phyloP scores from a whole-genome alignment of 306 rosid species.

The Cicer bijugum region DNA sequence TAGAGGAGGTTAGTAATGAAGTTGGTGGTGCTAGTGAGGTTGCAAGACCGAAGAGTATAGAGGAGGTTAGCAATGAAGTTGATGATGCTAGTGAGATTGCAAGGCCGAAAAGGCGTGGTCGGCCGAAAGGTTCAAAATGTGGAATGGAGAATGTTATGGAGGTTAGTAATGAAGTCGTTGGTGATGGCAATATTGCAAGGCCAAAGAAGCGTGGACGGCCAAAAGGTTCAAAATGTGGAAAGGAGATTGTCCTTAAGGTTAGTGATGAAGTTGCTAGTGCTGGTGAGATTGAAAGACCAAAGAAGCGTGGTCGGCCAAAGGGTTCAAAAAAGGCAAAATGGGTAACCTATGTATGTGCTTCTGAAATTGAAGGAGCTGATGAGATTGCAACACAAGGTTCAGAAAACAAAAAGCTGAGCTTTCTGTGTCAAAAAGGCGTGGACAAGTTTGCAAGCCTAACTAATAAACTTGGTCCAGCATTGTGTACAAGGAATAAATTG shows the following conservation, averaged over 20 bases:
- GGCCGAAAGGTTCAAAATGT: constrained; percentile 33
- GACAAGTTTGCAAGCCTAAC: not conserved
- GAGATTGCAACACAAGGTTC: constrained; percentile 28
- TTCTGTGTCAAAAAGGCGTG: not conserved
- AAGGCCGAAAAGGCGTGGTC: constrained; percentile 36
- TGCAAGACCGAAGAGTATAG: not conserved
- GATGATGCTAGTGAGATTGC: not conserved
- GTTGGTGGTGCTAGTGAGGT: constrained; percentile 12
- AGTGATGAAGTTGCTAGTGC: not conserved
- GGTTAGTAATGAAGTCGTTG: constrained; percentile 32
- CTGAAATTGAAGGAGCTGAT: constrained; percentile 1
- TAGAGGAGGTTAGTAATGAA: constrained; percentile 22
- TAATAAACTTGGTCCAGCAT: constrained; percentile 8
- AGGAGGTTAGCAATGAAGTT: constrained; percentile 16
- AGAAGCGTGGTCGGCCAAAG: constrained; percentile 42
- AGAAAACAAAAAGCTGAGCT: constrained; percentile 37
- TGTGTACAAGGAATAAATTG: constrained; percentile 12
- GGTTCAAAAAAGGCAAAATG: constrained; percentile 25
- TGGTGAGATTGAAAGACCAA: constrained; percentile 1
- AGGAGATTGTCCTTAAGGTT: not conserved
- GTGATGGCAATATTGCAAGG: not conserved
- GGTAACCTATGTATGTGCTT: not conserved
- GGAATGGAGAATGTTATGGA: not conserved
- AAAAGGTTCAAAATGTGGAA: not conserved
- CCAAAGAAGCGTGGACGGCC: constrained; percentile 23